Conservation (phyloP, 495 filamentous ascomycete genomes). For the Annulohypoxylon bovei region DNA sequence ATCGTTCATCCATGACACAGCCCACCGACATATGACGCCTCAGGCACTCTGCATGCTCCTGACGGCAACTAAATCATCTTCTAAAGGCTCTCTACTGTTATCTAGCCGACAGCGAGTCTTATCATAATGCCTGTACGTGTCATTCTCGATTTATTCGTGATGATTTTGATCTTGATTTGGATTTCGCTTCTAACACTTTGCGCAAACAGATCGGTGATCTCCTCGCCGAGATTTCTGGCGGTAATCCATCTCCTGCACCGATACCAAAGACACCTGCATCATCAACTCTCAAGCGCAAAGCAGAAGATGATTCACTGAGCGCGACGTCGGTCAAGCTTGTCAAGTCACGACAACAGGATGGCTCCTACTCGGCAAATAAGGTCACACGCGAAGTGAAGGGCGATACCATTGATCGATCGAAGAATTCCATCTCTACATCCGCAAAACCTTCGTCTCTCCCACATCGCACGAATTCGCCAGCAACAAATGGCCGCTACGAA, state of each 20-base stretch:
- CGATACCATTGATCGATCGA: slow-evolving; percentile 39
- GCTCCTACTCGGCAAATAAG: slow-evolving; percentile 42
- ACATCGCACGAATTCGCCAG: slow-evolving; percentile 41
- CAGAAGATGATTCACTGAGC: slow-evolving; percentile 54
- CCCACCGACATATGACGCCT: slow-evolving; percentile 41
- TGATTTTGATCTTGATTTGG: no score
- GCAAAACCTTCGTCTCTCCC: slow-evolving; percentile 39
- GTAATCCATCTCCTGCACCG: slow-evolving; percentile 50
- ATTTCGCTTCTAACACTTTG: slow-evolving; percentile 34
- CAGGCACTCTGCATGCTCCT: slow-evolving; percentile 35
- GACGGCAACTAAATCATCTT: slow-evolving; percentile 36
- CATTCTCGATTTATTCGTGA: slow-evolving; percentile 24
- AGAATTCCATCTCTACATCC: slow-evolving; percentile 18
- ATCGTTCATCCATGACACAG: slow-evolving; percentile 43
- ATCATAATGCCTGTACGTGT: slow-evolving; percentile 44
- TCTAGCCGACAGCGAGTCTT: slow-evolving; percentile 26
- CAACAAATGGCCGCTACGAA: slow-evolving; percentile 42
- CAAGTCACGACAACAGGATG: slow-evolving; percentile 42
- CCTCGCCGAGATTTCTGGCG: slow-evolving; percentile 65
- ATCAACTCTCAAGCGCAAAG: slow-evolving; percentile 59
- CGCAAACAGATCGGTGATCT: slow-evolving; percentile 60
- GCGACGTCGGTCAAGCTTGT: slow-evolving; percentile 42
- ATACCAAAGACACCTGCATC: slow-evolving; percentile 42
- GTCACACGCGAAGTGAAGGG: slow-evolving; percentile 41
- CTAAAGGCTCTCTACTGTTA: slow-evolving; percentile 7